Percentiles rank a stretch among this genome's conserved stretches.
These are phyloP conservation scores for Phaeosphaeria sp. DNA, from an alignment of 2,329 filamentous ascomycete species.

Conservation along the genomic window DNA sequence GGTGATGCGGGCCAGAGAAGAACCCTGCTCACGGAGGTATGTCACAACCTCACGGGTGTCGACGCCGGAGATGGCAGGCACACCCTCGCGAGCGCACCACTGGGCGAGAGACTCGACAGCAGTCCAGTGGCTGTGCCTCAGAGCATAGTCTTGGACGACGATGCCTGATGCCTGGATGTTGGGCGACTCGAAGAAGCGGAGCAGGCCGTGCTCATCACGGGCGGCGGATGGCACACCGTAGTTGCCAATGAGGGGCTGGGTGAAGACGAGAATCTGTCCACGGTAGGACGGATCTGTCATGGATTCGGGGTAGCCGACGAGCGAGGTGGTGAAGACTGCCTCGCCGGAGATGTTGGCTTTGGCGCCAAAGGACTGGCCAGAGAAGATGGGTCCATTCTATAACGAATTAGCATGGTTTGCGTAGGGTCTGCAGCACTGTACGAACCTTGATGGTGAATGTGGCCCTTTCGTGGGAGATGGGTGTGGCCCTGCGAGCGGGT, in stretches of 20 bases:
- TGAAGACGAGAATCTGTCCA: conserved; percentile 97
- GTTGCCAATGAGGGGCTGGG: conserved; percentile 96
- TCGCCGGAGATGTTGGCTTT: conserved; percentile 97
- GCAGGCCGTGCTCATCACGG: conserved; percentile 85
- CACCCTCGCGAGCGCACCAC: conserved; percentile 96
- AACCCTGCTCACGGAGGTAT: conserved; percentile 93
- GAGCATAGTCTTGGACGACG: conserved; percentile 91
- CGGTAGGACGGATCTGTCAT: conserved; percentile 74
- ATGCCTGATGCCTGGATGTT: conserved; percentile 97
- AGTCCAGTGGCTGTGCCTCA: conserved; percentile 98
- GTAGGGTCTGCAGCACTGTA: conserved; percentile 16
- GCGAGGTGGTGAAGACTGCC: conserved; percentile 97
- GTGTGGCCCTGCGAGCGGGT: conserved; percentile 66
- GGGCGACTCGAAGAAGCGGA: conserved; percentile 98
- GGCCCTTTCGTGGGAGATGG: conserved; percentile 76
- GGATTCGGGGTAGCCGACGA: conserved; percentile 96
- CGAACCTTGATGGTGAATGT: conserved; percentile 92
- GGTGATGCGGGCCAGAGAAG: conserved; percentile 91
- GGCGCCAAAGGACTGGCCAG: conserved; percentile 94
- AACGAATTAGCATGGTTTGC: conserved; percentile 41
- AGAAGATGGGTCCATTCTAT: conserved; percentile 92
- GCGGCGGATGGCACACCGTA: conserved; percentile 91
- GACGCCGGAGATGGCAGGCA: conserved; percentile 94
- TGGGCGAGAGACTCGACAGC: conserved; percentile 91
- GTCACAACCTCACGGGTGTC: conserved; percentile 98